Conservation (phyloP, 805 yeast genomes). For the Schizosaccharomyces octosporus region DNA sequence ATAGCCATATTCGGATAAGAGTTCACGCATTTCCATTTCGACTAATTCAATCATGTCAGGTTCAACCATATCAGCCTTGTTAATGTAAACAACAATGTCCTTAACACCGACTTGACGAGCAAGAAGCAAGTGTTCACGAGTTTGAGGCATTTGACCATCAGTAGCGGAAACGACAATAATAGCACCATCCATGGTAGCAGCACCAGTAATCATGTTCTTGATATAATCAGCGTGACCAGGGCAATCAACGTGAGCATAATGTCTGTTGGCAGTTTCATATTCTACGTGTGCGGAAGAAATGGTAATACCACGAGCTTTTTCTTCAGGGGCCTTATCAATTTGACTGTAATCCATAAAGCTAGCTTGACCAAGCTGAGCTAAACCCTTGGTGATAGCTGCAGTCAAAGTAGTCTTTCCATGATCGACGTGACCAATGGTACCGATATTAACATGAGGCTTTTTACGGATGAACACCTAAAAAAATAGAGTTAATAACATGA, state of each 20-base stretch:
- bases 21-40: conserved; percentile 99
- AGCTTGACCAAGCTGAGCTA: conserved; percentile 76
- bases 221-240: conserved; percentile 98
- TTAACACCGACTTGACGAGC: conserved; percentile 99
- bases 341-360: conserved; percentile 75
- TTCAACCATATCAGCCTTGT: conserved; percentile 93
- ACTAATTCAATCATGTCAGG: conserved; percentile 98
- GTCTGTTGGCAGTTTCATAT: conserved; percentile 83
- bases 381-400: conserved; percentile 92
- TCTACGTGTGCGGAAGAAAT: conserved; percentile 95
- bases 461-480: conserved; percentile 44
- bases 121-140: conserved; percentile 91
- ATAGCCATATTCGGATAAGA: conserved; percentile 70
- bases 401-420: conserved; percentile 97
- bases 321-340: conserved; percentile 95
- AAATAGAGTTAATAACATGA: neutral
- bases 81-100: conserved; percentile 86
- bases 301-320: conserved; percentile 97
- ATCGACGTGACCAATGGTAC: conserved; percentile 97
- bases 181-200: conserved; percentile 99
- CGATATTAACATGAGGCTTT: conserved; percentile 89
- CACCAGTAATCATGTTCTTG: conserved; percentile 98
- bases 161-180: conserved; percentile 97
- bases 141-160: conserved; percentile 99
- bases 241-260: conserved; percentile 93